A percentile compares a stretch with the other conserved stretches of the same genome.
phyloP scores from a whole-genome alignment of 192 early-diverging fungal species.

The Podila epicladia region DNA sequence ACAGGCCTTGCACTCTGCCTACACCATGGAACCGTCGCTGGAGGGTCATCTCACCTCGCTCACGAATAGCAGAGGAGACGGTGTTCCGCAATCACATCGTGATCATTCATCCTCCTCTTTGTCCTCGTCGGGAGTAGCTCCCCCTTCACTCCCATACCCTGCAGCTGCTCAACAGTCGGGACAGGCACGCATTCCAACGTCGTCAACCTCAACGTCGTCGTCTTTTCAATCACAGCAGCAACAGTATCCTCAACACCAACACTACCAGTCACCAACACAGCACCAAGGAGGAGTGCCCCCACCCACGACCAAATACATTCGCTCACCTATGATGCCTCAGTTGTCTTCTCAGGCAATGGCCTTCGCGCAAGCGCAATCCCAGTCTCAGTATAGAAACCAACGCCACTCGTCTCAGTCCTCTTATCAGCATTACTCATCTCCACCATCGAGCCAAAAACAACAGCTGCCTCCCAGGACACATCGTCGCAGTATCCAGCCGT shows the following conservation, averaged over 20 bases:
- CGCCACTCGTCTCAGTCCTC: conserved; percentile 13
- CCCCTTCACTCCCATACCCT: neutral
- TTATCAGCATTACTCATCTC: conserved; percentile 12
- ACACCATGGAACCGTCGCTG: conserved; percentile 6
- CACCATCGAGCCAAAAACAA: conserved; percentile 3
- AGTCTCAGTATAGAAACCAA: conserved; percentile 7
- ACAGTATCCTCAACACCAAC: conserved; percentile 13
- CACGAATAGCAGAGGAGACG: too few relatives aligned
- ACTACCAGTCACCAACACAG: conserved; percentile 5
- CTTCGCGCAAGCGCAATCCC: conserved; percentile 22
- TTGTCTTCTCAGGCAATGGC: conserved; percentile 49
- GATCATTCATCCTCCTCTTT: neutral
- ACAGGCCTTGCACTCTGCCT: conserved; percentile 21
- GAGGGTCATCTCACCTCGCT: conserved; percentile 1
- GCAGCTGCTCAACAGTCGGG: neutral
- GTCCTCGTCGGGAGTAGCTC: neutral
- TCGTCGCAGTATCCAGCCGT: conserved; percentile 49
- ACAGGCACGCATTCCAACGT: neutral
- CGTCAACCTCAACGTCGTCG: neutral
- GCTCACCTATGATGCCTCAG: conserved; percentile 45
- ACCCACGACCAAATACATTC: conserved; percentile 38
- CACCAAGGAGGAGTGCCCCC: conserved; percentile 24
- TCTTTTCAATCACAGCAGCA: conserved; percentile 1
- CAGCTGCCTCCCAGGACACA: conserved; percentile 43
- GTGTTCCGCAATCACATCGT: neutral